Percentiles rank a stretch among this genome's conserved stretches.
These are phyloP conservation scores for Paspalum vaginatum DNA, from an alignment of 176 grass and related monocot species.

Conservation along the genomic window DNA sequence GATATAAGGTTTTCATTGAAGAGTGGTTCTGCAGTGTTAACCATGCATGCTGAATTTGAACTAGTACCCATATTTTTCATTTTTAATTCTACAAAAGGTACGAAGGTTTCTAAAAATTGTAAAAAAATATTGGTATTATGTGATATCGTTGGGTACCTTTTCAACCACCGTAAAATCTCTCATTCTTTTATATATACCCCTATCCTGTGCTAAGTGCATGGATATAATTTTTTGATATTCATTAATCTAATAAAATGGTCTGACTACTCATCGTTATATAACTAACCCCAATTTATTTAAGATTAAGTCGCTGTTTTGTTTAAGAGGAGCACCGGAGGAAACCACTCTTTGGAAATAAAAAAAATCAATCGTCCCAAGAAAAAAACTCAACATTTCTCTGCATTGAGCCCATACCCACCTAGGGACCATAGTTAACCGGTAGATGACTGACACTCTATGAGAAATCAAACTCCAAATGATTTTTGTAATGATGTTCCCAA, in stretches of 20 bases:
- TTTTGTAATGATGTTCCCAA: conserved; percentile 42
- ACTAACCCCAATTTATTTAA: not conserved
- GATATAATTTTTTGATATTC: too few species aligned
- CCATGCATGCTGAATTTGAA: not conserved
- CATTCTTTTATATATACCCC: not conserved
- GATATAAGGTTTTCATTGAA: not conserved
- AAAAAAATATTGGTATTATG: too few species aligned
- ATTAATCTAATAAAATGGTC: not conserved
- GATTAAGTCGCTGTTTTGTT: not conserved
- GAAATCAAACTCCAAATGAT: not conserved
- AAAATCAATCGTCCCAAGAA: not conserved
- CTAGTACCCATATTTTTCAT: too few species aligned
- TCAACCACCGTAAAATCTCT: too few species aligned
- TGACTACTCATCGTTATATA: not conserved
- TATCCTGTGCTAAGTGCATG: too few species aligned
- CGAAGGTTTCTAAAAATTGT: too few species aligned
- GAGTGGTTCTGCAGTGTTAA: conserved; percentile 22
- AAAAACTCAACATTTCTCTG: not conserved
- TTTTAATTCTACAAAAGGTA: too few species aligned
- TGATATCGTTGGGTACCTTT: too few species aligned
- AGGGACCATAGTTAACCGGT: not conserved
- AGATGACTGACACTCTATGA: not conserved
- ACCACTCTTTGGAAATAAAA: not conserved
- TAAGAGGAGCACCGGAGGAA: not conserved
- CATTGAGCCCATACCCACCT: conserved; percentile 4